A percentile compares a stretch with the other conserved stretches of the same genome.
phyloP scores from a whole-genome alignment of 306 rosid genomes.

The Purshia tridentata region DNA sequence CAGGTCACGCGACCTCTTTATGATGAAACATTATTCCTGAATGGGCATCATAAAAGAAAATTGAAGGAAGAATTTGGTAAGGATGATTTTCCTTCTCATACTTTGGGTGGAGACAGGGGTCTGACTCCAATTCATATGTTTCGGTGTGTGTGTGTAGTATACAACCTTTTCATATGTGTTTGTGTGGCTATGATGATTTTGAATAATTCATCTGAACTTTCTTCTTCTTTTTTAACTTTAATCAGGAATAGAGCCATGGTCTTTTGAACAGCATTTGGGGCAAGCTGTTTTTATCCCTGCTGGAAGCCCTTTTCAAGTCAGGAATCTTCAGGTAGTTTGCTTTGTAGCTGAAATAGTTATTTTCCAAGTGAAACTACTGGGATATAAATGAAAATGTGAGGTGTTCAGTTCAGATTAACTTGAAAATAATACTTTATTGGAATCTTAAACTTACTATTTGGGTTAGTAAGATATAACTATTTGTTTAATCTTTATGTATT shows the following conservation, averaged over 20 bases:
- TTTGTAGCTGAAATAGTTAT: not conserved
- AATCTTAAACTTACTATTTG: not conserved
- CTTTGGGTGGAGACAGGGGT: conserved; percentile 22
- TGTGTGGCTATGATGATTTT: not conserved
- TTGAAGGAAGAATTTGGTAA: conserved; percentile 92
- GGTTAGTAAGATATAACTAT: not conserved
- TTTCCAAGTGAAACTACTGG: not conserved
- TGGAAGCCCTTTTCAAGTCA: conserved; percentile 94
- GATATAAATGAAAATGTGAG: not conserved
- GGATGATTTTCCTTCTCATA: conserved; percentile 24
- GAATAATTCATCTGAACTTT: not conserved
- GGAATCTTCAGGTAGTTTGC: conserved; percentile 71
- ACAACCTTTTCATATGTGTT: not conserved
- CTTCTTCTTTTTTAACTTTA: conserved; percentile 24
- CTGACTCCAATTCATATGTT: conserved; percentile 12
- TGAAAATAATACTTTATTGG: not conserved
- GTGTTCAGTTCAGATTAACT: not conserved
- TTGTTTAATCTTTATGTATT: not conserved
- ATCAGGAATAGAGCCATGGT: conserved; percentile 93
- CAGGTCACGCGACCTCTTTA: conserved; percentile 71
- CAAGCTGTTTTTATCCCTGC: conserved; percentile 94
- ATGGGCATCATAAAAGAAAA: conserved; percentile 65
- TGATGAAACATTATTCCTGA: conserved; percentile 69
- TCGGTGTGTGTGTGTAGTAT: not conserved
- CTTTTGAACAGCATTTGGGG: conserved; percentile 85